Evolutionary conservation across 352 stramenopile genomes (phyloP).

Genomic region (Phytophthora ramorum): DNA sequence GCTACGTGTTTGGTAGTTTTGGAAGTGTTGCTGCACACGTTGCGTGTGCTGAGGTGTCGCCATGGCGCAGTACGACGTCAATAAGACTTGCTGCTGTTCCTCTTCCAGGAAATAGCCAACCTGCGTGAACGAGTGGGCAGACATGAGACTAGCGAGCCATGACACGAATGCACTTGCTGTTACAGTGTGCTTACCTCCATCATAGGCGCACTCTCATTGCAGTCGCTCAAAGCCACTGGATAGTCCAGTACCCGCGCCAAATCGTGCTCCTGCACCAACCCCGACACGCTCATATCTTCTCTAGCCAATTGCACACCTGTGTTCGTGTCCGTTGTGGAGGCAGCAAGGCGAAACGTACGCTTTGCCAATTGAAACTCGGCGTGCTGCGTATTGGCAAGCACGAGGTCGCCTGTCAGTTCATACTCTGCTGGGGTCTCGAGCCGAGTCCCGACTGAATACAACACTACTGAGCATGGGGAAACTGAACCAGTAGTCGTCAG

Average conservation of each 20-base stretch:
- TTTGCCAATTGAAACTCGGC: slow-evolving; percentile 27
- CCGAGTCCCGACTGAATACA: slow-evolving; percentile 35
- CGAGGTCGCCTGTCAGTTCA: slow-evolving; percentile 50
- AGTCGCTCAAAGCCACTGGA: slow-evolving; percentile 69
- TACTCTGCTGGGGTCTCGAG: slow-evolving; percentile 59
- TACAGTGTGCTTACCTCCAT: slow-evolving; percentile 52
- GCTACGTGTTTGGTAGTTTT: slow-evolving; percentile 43
- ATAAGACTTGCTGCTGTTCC: slow-evolving; percentile 31
- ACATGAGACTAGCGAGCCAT: not conserved
- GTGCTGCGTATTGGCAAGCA: slow-evolving; percentile 52
- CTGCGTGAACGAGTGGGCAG: slow-evolving; percentile 27
- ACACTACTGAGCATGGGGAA: slow-evolving; percentile 1
- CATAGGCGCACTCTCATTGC: slow-evolving; percentile 47
- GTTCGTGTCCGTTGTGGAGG: not conserved
- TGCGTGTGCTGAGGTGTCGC: slow-evolving; percentile 17
- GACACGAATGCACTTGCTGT: not conserved
- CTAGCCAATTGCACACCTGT: slow-evolving; percentile 1
- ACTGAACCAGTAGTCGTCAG: not conserved
- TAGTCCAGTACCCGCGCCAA: slow-evolving; percentile 68
- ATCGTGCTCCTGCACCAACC: slow-evolving; percentile 36
- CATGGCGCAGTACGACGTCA: slow-evolving; percentile 69
- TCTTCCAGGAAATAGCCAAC: slow-evolving; percentile 61
- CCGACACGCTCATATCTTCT: not conserved
- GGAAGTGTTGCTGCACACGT: slow-evolving; percentile 47
- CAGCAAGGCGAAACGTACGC: slow-evolving; percentile 27